Base-by-base conservation (phyloP, 345 rosid genomes). In the Citrus hindsii region DNA sequence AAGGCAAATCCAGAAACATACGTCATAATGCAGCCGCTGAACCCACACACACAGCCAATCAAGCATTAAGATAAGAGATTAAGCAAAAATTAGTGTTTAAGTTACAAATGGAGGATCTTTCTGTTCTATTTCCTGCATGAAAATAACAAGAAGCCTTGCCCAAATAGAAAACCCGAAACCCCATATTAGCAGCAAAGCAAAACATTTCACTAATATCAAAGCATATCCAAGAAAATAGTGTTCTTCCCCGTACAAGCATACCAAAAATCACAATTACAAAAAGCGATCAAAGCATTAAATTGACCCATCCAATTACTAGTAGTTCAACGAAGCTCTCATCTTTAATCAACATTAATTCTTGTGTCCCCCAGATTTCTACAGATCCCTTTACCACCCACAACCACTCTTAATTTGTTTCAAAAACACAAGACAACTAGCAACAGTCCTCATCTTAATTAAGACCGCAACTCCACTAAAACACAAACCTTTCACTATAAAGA, bases 371-470 rank as follows among this genome's bases (percentile, higher is more conserved):
- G 4, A 37, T 60, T 79, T 33, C 51, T 30, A 19, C 21, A 56
- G 46, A 48, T 76, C 63, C 75, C 61, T 25, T 70, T 64, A 59
- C 67, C 79, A 77, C 19, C 80, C 71, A 61, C 80, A 85, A 80
- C 84, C 38, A 78, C 75, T 51, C 46, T n/a, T 30, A 40, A 71
- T 9, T 67, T 30, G 65, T 56, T 69, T 63, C 62, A 32, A 68
- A 25, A 70, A 75, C 19, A 18, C 76, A 65, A 33, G 67, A 13
- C 55, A 63, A 19, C 32, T 82, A 48, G 21, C 33, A 61, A 67
- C 27, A 22, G 5, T 64, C 35, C 3, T 77, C 25, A 67, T 48
- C 63, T 38, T 9, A 73, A 76, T 76, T 63, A 75, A 76, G 60
- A 65, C 21, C 33, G 59, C 60, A 77, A 79, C 74, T 48, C 68